Percentiles rank a stretch among this genome's conserved stretches.
These are phyloP conservation scores for Pichiaceae sp. DNA, from an alignment of 1,139 yeast species.

Conservation along the genomic window DNA sequence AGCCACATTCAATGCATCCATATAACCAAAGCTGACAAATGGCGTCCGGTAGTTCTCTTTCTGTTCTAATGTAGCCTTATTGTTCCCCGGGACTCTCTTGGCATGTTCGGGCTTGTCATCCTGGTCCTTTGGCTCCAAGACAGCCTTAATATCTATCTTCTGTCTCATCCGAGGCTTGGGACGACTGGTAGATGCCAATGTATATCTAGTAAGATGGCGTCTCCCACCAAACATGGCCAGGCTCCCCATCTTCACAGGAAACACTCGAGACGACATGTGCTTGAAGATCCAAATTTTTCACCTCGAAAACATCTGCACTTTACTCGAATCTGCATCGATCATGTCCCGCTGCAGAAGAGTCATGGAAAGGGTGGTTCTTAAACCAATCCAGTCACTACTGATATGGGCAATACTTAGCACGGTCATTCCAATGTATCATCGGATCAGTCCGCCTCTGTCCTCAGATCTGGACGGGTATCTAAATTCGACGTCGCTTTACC, in stretches of 20 bases:
- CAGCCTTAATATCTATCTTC: neutral
- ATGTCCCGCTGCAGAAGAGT: neutral
- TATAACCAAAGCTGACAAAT: conserved; percentile 2
- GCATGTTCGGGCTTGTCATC: neutral
- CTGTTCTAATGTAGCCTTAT: neutral
- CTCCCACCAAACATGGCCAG: too few relatives aligned
- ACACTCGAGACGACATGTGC: too few relatives aligned
- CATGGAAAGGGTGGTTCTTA: neutral
- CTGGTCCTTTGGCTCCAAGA: neutral
- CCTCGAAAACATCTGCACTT: too few relatives aligned
- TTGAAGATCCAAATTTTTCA: too few relatives aligned
- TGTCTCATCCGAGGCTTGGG: neutral
- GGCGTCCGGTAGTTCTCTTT: conserved; percentile 1
- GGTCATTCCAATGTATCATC: conserved; percentile 6
- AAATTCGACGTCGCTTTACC: conserved; percentile 11
- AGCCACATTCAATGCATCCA: conserved; percentile 1
- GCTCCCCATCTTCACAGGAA: too few relatives aligned
- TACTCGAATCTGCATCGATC: too few relatives aligned
- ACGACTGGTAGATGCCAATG: neutral
- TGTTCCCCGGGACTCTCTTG: too few relatives aligned
- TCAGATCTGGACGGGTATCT: conserved; percentile 15
- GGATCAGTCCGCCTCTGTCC: neutral
- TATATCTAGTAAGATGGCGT: neutral
- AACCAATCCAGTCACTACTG: neutral
- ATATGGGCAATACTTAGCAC: conserved; percentile 8